Evolutionary conservation across 495 filamentous ascomycete genomes (phyloP).

Genomic region (Neurospora sp.): DNA sequence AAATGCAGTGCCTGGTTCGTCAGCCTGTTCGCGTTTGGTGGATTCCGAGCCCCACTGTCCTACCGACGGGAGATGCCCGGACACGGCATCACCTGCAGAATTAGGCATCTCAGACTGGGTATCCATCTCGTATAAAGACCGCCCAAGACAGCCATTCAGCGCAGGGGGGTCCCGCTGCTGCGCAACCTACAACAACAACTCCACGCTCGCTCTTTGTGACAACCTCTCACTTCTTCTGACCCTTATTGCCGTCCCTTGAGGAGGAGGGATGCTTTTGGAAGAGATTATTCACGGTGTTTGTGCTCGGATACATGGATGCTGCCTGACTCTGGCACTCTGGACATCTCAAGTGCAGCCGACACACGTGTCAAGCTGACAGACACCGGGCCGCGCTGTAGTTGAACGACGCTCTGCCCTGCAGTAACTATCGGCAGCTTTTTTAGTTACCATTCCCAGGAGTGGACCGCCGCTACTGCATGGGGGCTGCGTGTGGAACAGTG

Average conservation of each 20-base stretch:
- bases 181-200: background rate
- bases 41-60: background rate
- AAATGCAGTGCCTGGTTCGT: background rate
- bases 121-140: background rate
- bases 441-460: background rate
- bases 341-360: background rate
- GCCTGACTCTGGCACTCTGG: background rate
- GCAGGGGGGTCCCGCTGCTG: background rate
- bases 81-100: background rate
- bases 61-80: background rate
- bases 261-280: background rate
- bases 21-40: background rate
- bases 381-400: constrained; percentile 4
- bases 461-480: background rate
- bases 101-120: background rate
- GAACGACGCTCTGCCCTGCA: background rate
- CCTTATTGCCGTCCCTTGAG: background rate
- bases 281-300: background rate
- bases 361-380: constrained; percentile 26
- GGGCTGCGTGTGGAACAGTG: background rate
- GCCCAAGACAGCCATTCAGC: background rate
- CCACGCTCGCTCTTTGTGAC: background rate
- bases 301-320: background rate
- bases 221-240: background rate
- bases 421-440: background rate